A percentile compares a stretch with the other conserved stretches of the same genome.
phyloP scores from a whole-genome alignment of 2,329 filamentous ascomycete genomes.

The Ceratocystis colombiana region DNA sequence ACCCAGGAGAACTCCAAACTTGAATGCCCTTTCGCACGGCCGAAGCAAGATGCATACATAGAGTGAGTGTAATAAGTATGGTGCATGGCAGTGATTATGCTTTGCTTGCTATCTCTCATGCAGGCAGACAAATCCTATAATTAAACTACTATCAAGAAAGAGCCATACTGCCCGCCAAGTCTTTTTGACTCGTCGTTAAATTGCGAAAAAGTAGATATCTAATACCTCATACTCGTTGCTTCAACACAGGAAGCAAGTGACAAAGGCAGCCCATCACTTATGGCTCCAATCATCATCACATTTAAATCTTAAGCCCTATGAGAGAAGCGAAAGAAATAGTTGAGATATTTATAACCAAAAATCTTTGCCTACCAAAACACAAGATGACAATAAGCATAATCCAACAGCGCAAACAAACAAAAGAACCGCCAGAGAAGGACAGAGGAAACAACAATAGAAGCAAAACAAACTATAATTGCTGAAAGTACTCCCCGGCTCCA shows the following conservation, averaged over 20 bases:
- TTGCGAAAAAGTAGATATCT: neutral
- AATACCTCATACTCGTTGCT: neutral
- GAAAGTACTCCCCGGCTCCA: neutral
- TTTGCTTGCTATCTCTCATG: neutral
- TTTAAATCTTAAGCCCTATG: neutral
- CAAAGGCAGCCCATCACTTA: neutral
- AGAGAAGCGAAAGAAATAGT: neutral
- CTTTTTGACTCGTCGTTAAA: neutral
- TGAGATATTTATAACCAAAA: neutral
- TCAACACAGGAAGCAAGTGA: neutral
- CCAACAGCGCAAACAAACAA: constrained; percentile 1
- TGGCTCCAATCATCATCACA: neutral
- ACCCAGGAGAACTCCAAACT: neutral
- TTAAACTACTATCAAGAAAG: neutral
- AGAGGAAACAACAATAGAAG: neutral
- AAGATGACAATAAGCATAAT: constrained; percentile 15
- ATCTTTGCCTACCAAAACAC: neutral
- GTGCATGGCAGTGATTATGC: neutral
- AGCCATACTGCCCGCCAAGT: neutral
- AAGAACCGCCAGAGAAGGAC: neutral
- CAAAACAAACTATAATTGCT: neutral
- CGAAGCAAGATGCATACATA: neutral
- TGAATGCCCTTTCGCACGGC: too few relatives aligned
- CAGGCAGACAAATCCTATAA: neutral
- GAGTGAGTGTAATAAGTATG: neutral